Percentiles rank a stretch among this genome's conserved stretches.
These are phyloP conservation scores for Sphaerobolus stellatus DNA, from an alignment of 1,284 basidiomycete genomes.

Conservation along the genomic window DNA sequence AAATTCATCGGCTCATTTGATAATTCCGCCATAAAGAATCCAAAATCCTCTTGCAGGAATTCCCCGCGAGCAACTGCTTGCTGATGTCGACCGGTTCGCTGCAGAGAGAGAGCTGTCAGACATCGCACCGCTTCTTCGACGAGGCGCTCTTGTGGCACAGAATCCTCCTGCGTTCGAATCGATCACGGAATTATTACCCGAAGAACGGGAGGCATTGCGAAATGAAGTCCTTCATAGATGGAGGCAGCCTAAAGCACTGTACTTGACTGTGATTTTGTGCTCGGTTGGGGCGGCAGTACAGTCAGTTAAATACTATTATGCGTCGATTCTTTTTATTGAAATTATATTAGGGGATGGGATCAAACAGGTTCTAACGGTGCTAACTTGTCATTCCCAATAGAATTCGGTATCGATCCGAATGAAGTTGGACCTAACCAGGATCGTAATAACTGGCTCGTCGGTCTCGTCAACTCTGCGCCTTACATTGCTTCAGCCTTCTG, in stretches of 20 bases:
- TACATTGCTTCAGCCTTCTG: slow-evolving; percentile 39
- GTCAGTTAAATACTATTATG: slow-evolving; percentile 31
- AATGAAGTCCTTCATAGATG: slow-evolving; percentile 61
- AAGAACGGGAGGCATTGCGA: slow-evolving; percentile 47
- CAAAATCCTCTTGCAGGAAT: slow-evolving; percentile 55
- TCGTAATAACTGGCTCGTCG: slow-evolving; percentile 44
- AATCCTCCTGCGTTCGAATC: slow-evolving; percentile 50
- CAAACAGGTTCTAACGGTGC: slow-evolving; percentile 65
- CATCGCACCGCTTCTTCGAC: slow-evolving; percentile 44
- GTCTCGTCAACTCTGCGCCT: slow-evolving; percentile 46
- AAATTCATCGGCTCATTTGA: background rate
- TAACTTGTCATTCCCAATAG: slow-evolving; percentile 61
- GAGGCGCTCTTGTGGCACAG: slow-evolving; percentile 62
- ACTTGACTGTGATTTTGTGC: slow-evolving; percentile 54
- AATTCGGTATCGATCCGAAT: slow-evolving; percentile 58
- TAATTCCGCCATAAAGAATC: slow-evolving; percentile 37
- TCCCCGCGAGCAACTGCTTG: slow-evolving; percentile 40
- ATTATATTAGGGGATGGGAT: slow-evolving; percentile 50
- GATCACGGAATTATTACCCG: slow-evolving; percentile 49
- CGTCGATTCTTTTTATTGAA: slow-evolving; percentile 9
- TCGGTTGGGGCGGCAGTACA: slow-evolving; percentile 62
- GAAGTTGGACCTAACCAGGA: slow-evolving; percentile 54
- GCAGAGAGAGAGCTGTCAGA: slow-evolving; percentile 47
- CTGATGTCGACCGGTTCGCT: slow-evolving; percentile 48
- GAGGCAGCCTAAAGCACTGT: slow-evolving; percentile 52